Evolutionary conservation across 257 asterid genomes (phyloP).

Genomic region (Jasminum sambac): DNA sequence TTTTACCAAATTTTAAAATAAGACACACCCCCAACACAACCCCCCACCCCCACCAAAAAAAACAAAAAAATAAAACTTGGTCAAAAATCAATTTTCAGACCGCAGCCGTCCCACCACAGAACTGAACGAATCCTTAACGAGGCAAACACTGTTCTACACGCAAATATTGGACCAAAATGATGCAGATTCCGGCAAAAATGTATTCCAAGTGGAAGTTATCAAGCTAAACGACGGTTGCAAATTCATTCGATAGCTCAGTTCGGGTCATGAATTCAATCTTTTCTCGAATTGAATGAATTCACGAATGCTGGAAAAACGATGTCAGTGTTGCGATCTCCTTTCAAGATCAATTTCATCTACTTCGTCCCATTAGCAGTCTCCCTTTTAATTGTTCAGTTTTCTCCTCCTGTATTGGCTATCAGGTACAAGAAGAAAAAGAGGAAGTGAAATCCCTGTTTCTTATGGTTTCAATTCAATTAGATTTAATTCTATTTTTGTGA

Average conservation of each 20-base stretch:
- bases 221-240: background rate
- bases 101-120: no score
- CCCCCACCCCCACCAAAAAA: no score
- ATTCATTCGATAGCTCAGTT: background rate
- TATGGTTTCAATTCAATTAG: background rate
- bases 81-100: no score
- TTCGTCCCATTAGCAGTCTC: conserved; percentile 7
- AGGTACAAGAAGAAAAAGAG: conserved; percentile 33
- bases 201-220: background rate
- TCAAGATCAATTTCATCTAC: conserved; percentile 15
- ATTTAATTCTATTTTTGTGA: background rate
- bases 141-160: no score
- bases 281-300: conserved; percentile 23
- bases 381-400: conserved; percentile 32
- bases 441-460: background rate
- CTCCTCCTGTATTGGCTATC: conserved; percentile 48
- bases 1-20: no score
- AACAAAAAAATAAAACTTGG: no score
- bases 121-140: no score
- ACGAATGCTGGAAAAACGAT: conserved; percentile 9
- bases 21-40: no score
- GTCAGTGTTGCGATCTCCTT: conserved; percentile 16
- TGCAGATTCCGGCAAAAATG: no score
- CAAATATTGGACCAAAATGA: no score
- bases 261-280: conserved; percentile 1